Base-by-base conservation (phyloP, 495 filamentous ascomycete species). In the Viridothelium virens region DNA sequence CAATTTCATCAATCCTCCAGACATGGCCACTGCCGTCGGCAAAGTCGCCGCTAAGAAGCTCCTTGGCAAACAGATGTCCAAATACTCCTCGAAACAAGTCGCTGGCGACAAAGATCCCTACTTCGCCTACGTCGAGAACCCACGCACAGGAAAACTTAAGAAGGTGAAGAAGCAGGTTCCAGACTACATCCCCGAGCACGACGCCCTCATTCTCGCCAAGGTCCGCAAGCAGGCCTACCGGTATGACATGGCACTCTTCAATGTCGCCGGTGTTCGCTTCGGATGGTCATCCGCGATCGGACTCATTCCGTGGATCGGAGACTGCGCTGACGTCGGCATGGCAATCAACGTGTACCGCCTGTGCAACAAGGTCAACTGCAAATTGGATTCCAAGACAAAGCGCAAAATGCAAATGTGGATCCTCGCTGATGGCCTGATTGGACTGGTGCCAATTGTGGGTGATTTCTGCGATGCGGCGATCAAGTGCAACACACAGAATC, bases 281-380 rank as follows among this genome's bases (percentile, higher is more conserved):
- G 93, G 93, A 25, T 94, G 89, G 88, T 84, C 86, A 38, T 86
- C 84, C 70, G 81, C 96, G 63, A 89, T 97, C 70, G 93, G 86
- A 6, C 69, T 96, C 44, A 73, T 97, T 53, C 94, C 94, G 63
- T 82, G 83, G 82, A 59, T 65, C 31, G 94, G 94, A 61, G 95
- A 97, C 74, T 82, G 81, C 18, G 74, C 85, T 14, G 94, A 97
- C 71, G 77, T 80, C 37, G 73, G 88, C 56, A 79, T 92, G 71
- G 84, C 90, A 16, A 71, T 89, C 66, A 83, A 87, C 78, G 84
- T 97, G 1, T 76, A 93, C 63, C 79, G 78, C 50, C 85, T 82
- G 2, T 90, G 88, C 72, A 77, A 80, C 25, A 81, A 83, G 37
- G 79, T 96, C 44, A 85, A 93, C 59, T 90, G 89, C 65, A 86